Evolutionary conservation across 75 land plant species (phyloP).

Genomic region (Pinus albicaulis): DNA sequence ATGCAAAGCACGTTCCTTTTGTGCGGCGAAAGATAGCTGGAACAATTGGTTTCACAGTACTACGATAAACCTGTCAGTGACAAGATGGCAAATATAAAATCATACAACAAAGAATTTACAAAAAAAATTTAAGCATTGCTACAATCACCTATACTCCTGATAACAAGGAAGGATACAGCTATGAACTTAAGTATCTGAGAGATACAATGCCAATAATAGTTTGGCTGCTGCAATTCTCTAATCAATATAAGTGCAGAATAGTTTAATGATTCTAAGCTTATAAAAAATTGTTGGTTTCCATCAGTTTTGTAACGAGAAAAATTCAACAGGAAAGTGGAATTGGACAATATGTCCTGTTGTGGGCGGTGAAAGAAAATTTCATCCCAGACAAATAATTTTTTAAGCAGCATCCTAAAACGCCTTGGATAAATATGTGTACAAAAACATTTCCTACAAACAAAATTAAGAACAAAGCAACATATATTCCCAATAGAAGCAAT

Average conservation of each 20-base stretch:
- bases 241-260: not conserved
- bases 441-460: not conserved
- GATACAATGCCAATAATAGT: not conserved
- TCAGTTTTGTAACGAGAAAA: not conserved
- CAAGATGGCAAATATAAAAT: not conserved
- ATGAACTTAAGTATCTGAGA: not conserved
- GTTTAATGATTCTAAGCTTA: not conserved
- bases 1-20: conserved; percentile 45
- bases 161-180: not conserved
- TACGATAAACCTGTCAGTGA: conserved; percentile 22
- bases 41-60: conserved; percentile 36
- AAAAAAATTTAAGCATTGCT: not conserved
- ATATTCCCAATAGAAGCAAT: not conserved
- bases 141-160: not conserved
- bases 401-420: not conserved
- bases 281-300: not conserved
- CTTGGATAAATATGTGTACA: not conserved
- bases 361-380: not conserved
- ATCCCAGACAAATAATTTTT: not conserved
- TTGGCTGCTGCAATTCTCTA: not conserved
- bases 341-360: not conserved
- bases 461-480: not conserved
- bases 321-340: not conserved
- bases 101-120: not conserved
- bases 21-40: conserved; percentile 38